Conservation (phyloP, 1,284 basidiomycete species). For the Flammula alnicola region DNA sequence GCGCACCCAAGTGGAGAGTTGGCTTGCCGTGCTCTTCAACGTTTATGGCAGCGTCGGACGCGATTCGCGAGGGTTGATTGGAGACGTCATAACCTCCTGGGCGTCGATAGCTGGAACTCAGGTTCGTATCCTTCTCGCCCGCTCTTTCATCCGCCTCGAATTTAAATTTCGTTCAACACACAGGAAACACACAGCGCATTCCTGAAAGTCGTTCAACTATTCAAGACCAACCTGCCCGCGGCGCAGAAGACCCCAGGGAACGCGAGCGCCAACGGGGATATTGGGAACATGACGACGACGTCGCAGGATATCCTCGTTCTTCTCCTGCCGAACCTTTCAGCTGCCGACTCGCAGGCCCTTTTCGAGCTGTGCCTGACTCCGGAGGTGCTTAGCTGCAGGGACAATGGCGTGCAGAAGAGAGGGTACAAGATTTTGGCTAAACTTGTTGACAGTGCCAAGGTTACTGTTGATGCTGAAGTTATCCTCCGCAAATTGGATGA, state of each 20-base stretch:
- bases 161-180: background rate
- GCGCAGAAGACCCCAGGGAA: conserved; percentile 40
- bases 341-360: conserved; percentile 61
- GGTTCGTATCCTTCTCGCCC: conserved; percentile 43
- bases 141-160: background rate
- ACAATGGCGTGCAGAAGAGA: conserved; percentile 95
- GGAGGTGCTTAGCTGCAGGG: conserved; percentile 70
- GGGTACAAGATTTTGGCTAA: conserved; percentile 89
- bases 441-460: conserved; percentile 66
- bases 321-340: conserved; percentile 79
- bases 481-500: conserved; percentile 71
- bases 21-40: conserved; percentile 95
- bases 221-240: conserved; percentile 71
- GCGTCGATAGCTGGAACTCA: conserved; percentile 77
- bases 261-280: conserved; percentile 39
- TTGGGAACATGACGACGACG: conserved; percentile 68
- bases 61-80: conserved; percentile 83
- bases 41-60: conserved; percentile 87
- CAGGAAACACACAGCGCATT: conserved; percentile 85
- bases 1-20: conserved; percentile 83
- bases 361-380: conserved; percentile 66
- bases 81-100: conserved; percentile 90
- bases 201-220: conserved; percentile 77
- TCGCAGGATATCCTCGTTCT: conserved; percentile 91
- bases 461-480: conserved; percentile 56